These are phyloP conservation scores for Xylaria flabelliformis DNA, from an alignment of 495 filamentous ascomycete species.

Conservation along the genomic window DNA sequence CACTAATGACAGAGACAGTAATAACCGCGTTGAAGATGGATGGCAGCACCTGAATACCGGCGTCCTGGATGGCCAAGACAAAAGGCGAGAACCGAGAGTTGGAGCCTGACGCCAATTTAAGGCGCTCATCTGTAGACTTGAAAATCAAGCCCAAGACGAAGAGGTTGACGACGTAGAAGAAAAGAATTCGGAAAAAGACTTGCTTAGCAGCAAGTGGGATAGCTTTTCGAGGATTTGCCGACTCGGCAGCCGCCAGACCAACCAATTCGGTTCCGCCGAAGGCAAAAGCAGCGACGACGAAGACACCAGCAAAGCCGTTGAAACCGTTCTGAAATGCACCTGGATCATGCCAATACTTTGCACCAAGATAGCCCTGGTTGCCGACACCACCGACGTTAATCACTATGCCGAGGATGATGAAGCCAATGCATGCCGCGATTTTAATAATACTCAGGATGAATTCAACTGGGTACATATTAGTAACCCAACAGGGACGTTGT, in stretches of 20 bases:
- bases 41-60: conserved; percentile 69
- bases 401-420: conserved; percentile 60
- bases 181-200: conserved; percentile 83
- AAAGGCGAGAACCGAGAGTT: conserved; percentile 64
- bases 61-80: conserved; percentile 69
- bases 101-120: conserved; percentile 51
- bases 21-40: conserved; percentile 77
- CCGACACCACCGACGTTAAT: conserved; percentile 64
- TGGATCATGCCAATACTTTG: conserved; percentile 60
- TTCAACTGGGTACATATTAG: conserved; percentile 50
- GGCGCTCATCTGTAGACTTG: conserved; percentile 46
- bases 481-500: conserved; percentile 38
- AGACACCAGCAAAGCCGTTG: conserved; percentile 70
- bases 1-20: conserved; percentile 62
- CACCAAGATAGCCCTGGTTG: conserved; percentile 69
- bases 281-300: conserved; percentile 71
- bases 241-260: conserved; percentile 79
- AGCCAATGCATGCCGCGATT: conserved; percentile 48
- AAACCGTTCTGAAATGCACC: conserved; percentile 72
- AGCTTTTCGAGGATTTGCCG: conserved; percentile 75
- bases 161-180: conserved; percentile 78
- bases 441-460: conserved; percentile 50
- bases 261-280: conserved; percentile 76
- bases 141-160: conserved; percentile 66
- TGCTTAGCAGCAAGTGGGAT: conserved; percentile 79